Evolutionary conservation across 2,329 filamentous ascomycete genomes (phyloP), one percentile per base, ranked within the genome.

Genomic region (Myotisia sp.): DNA sequence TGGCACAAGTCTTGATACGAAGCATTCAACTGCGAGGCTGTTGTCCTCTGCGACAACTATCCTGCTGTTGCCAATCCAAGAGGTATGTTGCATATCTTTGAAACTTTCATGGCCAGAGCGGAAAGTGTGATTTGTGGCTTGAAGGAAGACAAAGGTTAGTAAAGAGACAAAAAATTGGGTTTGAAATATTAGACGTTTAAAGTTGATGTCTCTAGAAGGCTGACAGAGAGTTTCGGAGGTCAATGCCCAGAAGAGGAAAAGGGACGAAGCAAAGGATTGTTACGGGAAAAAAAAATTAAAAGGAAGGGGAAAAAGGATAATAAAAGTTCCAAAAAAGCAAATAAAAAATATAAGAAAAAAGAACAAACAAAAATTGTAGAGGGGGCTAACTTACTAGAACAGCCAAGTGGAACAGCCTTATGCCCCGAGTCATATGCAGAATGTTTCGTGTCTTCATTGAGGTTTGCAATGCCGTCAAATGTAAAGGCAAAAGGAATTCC

Each of bases 1-100:
- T 50, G 36, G 50, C 50, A 10, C 51, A 48, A 37, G 22, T 23
- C 23, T 17, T 7, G 32, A 34, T 21, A 34, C 32, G 32, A 26
- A 34, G 23, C 32, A 26, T 27, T 34, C 32, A 12, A 34, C 12
- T 7, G 24, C 22, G 14, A 34, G 22, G 16, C 24, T 16, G 18
- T 34, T 34, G 19, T 24, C 32, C n/a, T n/a, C n/a, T 9, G 23
- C n/a, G 12, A 27, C 32, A 12, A 16, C 24, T n/a, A 17, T 26
- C 14, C 23, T 18, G 22, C 32, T 27, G 16, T 34, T 26, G 32
- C 32, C 32, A 20, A 34, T 23, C 12, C 18, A 34, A 17, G 32
- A 34, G 18, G 18, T 20, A 12, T 20, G 26, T 27, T 27, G 16
- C 32, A 34, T 34, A 5, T 27, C 16, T 16, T 20, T 26, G 23